Evolutionary conservation across 129 eudicot genomes (phyloP).

Genomic region (Tagetes erecta): DNA sequence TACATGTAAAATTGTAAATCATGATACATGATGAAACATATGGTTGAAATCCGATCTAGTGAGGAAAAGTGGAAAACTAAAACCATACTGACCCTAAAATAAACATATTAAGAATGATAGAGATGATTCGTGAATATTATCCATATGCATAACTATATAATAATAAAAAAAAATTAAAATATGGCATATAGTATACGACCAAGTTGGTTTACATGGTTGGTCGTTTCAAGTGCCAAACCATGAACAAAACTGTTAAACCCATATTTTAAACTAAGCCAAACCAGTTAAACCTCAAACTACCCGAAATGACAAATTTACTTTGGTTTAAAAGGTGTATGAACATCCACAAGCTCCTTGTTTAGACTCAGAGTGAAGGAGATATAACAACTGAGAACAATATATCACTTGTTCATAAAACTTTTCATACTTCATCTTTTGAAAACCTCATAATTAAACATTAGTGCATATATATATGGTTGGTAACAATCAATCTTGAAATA

Average conservation of each 20-base stretch:
- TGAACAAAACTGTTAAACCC: background rate
- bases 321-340: background rate
- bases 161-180: no score
- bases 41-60: no score
- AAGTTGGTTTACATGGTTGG: background rate
- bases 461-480: background rate
- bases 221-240: background rate
- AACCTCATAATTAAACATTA: background rate
- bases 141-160: no score
- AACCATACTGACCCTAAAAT: no score
- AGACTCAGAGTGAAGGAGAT: background rate
- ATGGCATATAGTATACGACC: no score
- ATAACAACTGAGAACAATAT: background rate
- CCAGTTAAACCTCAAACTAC: background rate
- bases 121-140: no score
- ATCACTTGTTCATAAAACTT: background rate
- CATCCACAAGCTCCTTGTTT: background rate
- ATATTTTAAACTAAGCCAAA: background rate
- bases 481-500: constrained; percentile 3
- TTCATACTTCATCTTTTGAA: background rate
- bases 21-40: no score
- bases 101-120: no score
- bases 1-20: no score
- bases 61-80: no score
- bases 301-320: background rate